Conservation (phyloP, 352 stramenopile genomes). For the Globisporangium abappressorium region DNA sequence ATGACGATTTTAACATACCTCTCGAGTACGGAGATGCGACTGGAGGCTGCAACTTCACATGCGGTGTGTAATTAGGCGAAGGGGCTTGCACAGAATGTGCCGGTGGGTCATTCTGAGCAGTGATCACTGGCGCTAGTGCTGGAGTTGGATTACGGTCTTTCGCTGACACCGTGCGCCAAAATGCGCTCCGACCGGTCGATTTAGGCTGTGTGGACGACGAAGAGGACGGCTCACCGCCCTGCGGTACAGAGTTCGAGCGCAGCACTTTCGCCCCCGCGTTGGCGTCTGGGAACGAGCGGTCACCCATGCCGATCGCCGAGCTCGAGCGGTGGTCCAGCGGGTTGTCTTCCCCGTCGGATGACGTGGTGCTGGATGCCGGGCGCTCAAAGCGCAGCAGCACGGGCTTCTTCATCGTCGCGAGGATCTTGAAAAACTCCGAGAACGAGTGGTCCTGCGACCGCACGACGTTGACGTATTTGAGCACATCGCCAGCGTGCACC, state of each 20-base stretch:
- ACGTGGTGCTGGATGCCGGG: constrained; percentile 39
- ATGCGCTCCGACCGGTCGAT: constrained; percentile 38
- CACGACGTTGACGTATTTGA: constrained; percentile 86
- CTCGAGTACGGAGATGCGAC: not conserved
- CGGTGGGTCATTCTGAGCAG: not conserved
- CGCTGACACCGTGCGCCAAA: constrained; percentile 45
- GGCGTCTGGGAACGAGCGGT: constrained; percentile 27
- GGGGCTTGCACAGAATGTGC: not conserved
- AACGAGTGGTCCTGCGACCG: constrained; percentile 86
- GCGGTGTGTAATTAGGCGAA: not conserved
- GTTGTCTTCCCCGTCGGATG: constrained; percentile 45
- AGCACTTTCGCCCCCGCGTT: constrained; percentile 34
- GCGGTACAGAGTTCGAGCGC: constrained; percentile 56
- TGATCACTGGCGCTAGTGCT: not conserved
- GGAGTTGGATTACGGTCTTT: constrained; percentile 33
- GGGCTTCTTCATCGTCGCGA: constrained; percentile 89
- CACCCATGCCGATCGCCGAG: constrained; percentile 30
- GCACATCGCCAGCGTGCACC: constrained; percentile 68
- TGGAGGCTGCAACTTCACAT: not conserved
- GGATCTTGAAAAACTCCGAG: constrained; percentile 88
- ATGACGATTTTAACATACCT: not conserved
- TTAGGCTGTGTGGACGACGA: constrained; percentile 20
- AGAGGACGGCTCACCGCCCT: constrained; percentile 29
- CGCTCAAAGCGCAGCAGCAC: constrained; percentile 83
- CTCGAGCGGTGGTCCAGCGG: constrained; percentile 45